These are phyloP conservation scores for Fraxinus excelsior DNA, from an alignment of 257 asterid genomes.

Conservation along the genomic window DNA sequence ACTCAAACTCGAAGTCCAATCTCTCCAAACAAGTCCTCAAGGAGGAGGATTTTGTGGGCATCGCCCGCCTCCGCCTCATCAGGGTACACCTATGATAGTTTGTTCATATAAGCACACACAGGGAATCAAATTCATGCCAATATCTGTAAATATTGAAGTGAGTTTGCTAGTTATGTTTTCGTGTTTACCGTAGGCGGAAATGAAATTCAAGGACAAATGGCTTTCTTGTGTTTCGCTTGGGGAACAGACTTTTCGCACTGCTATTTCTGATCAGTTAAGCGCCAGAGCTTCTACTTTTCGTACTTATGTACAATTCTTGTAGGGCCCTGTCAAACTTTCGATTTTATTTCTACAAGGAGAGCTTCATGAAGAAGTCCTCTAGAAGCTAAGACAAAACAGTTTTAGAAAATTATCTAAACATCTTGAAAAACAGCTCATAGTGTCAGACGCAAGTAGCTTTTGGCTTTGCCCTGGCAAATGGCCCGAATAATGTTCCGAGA, in stretches of 20 bases:
- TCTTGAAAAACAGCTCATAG: no score
- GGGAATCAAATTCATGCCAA: neutral
- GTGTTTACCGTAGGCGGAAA: slow-evolving; percentile 69
- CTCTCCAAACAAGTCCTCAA: slow-evolving; percentile 43
- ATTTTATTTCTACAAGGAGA: no score
- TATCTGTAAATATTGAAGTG: neutral
- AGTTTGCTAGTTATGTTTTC: slow-evolving; percentile 13
- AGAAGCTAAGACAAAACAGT: no score
- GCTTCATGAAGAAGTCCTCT: no score
- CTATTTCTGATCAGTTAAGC: slow-evolving; percentile 77
- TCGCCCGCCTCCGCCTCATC: slow-evolving; percentile 75
- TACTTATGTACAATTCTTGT: neutral
- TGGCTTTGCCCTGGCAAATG: no score
- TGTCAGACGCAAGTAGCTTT: no score
- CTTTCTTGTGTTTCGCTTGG: slow-evolving; percentile 89
- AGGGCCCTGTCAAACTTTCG: no score
- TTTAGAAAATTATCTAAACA: no score
- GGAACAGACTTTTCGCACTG: slow-evolving; percentile 86
- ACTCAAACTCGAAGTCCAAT: slow-evolving; percentile 29
- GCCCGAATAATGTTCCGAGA: no score
- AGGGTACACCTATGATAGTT: slow-evolving; percentile 33
- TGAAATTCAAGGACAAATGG: slow-evolving; percentile 96
- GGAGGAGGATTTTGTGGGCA: slow-evolving; percentile 84
- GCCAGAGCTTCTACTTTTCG: slow-evolving; percentile 10
- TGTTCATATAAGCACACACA: neutral